Base-by-base conservation (phyloP, 2,329 filamentous ascomycete genomes). In the Aaosphaeria pasadenensis region DNA sequence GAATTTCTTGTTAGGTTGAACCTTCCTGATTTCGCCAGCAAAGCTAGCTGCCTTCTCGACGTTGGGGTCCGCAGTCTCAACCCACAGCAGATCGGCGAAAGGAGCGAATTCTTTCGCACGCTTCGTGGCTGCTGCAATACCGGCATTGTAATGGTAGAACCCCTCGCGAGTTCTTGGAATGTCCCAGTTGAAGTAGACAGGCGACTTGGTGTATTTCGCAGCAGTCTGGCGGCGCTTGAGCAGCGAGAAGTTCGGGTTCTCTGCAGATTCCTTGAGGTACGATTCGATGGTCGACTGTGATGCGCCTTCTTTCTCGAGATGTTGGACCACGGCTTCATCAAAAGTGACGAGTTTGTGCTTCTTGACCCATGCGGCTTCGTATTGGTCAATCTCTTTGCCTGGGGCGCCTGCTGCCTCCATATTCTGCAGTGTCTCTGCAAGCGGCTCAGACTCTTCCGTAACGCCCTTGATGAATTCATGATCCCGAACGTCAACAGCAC, bases 391-490 rank as follows among this genome's bases (percentile, higher is more conserved):
- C 63, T 96, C 91, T 1, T 83, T 70, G 1, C 89, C 88, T 0
- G 82, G 74, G 0, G 89, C 89, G 33, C 94, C 94, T 32, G 80
- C 74, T 46, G 85, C 77, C 66, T 99, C 94, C 90, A 97, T 96
- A 28, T 81, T 81, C 66, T 96, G 92, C 32, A 99, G 78, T 0
- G 87, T 89, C 69, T 97, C 94, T 17, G 92, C 88, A 4, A 97
- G 78, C 2, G 91, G 88, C 57, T 90, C 86, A 6, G 85, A 78
- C n/a, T 85, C 78, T 58, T 94, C 87, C 1, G 88, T 81, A 4
- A 95, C 84, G 46, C 92, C 92, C 28, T 95, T 85, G 63, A 99
- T 96, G 74, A 92, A 97, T 71, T 97, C 92, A 71, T 99, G 94
- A 66, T 99, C 94, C 49, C 94, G 87, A 5, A 91, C 87, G 65